Evolutionary conservation across 495 filamentous ascomycete genomes (phyloP).

Genomic region (Xylaria castorea): DNA sequence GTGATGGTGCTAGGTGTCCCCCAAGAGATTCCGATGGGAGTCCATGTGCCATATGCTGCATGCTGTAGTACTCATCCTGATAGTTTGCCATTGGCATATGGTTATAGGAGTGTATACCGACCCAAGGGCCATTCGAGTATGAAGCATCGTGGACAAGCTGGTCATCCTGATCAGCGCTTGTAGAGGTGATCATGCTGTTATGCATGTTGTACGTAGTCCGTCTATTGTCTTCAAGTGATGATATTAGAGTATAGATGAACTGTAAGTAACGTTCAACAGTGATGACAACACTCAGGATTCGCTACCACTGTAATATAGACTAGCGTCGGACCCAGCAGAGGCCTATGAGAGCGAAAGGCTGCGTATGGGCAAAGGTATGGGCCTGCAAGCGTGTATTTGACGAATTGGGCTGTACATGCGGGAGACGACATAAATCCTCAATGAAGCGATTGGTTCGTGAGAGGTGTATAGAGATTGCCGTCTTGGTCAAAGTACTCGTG

Average conservation of each 20-base stretch:
- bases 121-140: slow-evolving; percentile 52
- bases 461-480: slow-evolving; percentile 31
- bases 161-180: slow-evolving; percentile 56
- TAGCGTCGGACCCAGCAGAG: slow-evolving; percentile 34
- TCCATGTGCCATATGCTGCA: slow-evolving; percentile 52
- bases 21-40: slow-evolving; percentile 54
- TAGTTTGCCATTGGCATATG: slow-evolving; percentile 57
- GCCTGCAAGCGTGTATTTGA: slow-evolving; percentile 38
- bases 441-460: slow-evolving; percentile 41
- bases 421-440: slow-evolving; percentile 42
- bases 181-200: slow-evolving; percentile 56
- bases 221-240: slow-evolving; percentile 13
- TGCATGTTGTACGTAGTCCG: slow-evolving; percentile 48
- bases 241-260: slow-evolving; percentile 5
- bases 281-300: slow-evolving; percentile 34
- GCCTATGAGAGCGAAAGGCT: slow-evolving; percentile 36
- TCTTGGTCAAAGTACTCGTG: slow-evolving; percentile 38
- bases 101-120: slow-evolving; percentile 54
- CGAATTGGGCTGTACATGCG: slow-evolving; percentile 42
- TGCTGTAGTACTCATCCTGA: slow-evolving; percentile 47
- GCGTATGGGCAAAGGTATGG: slow-evolving; percentile 36
- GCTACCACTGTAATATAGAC: slow-evolving; percentile 32
- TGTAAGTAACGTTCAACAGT: slow-evolving; percentile 31
- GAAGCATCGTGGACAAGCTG: slow-evolving; percentile 54
- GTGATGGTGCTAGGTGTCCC: slow-evolving; percentile 51